Evolutionary conservation across 495 filamentous ascomycete genomes (phyloP), one percentile per base, ranked within the genome.

Genomic region (Umbilicaria muhlenbergii): DNA sequence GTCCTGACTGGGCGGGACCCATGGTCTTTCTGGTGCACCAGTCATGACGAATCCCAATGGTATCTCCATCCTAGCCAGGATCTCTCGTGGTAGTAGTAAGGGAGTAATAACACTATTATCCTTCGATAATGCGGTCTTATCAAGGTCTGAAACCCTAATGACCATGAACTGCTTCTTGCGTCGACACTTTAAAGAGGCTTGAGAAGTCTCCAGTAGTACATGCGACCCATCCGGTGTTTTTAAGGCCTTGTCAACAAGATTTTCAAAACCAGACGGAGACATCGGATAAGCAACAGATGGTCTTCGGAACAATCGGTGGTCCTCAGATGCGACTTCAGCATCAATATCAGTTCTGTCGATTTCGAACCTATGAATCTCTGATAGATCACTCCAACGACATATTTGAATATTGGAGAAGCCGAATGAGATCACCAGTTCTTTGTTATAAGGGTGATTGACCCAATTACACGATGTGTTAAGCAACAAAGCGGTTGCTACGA

Each of bases 351-450:
- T 19, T 31, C 14, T 10, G 10, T 37, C 32, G 12, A 42, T 24
- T 7, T 6, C 3, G 13, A 18, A 15, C 10, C 11, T 16, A 10
- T 13, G 11, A 10, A 18, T 34, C 19, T 41, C 40, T 16, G 39
- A 18, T 8, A 51, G 32, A 12, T 43, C 38, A 12, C 34, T 12
- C 49, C 49, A 51, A n/a, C n/a, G 17, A 17, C 43, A 12, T 24
- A 44, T 13, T 11, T 36, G 12, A 1, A 51, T 2, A 1, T 38
- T 32, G 11, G 34, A 41, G n/a, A 33, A n/a, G 12, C 39, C 19
- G 34, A 43, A 43, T 6, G 31, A 32, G 11, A 51, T 24, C 18
- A 51, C 8, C 6, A 36, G 16, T 14, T 34, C 28, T 14, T 13
- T 32, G 6, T 41, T 12, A 18, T 5, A 11, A 15, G 49, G 49